Percentiles rank a stretch among this genome's conserved stretches.
phyloP scores from a whole-genome alignment of 2,329 filamentous ascomycete genomes.

The Microcera coccophila region DNA sequence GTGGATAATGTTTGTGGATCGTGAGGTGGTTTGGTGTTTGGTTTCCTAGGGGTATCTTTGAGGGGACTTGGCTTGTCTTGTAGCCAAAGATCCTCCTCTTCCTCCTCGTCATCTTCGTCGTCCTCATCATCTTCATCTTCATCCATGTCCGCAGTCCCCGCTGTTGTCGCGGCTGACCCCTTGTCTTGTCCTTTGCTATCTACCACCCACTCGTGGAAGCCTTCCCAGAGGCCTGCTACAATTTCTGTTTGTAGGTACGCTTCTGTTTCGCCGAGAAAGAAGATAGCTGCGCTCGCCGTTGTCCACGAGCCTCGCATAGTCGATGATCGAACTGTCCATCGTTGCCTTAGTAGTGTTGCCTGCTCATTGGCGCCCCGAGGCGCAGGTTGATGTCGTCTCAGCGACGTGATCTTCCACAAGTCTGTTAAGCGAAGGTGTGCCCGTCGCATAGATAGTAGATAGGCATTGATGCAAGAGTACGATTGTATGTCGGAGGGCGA shows the following conservation, averaged over 20 bases:
- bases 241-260: constrained; percentile 89
- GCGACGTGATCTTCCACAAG: constrained; percentile 78
- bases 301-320: constrained; percentile 85
- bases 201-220: constrained; percentile 72
- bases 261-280: constrained; percentile 83
- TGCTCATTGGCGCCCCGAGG: constrained; percentile 59
- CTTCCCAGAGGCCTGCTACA: constrained; percentile 73
- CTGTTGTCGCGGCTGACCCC: constrained; percentile 23
- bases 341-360: constrained; percentile 58
- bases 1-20: constrained; percentile 82
- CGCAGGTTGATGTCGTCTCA: constrained; percentile 72
- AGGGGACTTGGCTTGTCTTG: constrained; percentile 10
- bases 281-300: constrained; percentile 79
- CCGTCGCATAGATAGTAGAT: constrained; percentile 78
- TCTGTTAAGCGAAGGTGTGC: constrained; percentile 80
- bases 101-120: constrained; percentile 12
- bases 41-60: constrained; percentile 22
- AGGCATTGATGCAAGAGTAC: constrained; percentile 84
- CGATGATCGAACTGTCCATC: constrained; percentile 59
- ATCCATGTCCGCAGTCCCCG: constrained; percentile 13
- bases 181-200: constrained; percentile 35
- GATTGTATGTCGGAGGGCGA: constrained; percentile 68
- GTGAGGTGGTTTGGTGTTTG: constrained; percentile 39
- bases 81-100: constrained; percentile 31
- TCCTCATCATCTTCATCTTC: constrained; percentile 5